Evolutionary conservation across 2,329 filamentous ascomycete genomes (phyloP).

Genomic region (Lachnellula occidentalis): DNA sequence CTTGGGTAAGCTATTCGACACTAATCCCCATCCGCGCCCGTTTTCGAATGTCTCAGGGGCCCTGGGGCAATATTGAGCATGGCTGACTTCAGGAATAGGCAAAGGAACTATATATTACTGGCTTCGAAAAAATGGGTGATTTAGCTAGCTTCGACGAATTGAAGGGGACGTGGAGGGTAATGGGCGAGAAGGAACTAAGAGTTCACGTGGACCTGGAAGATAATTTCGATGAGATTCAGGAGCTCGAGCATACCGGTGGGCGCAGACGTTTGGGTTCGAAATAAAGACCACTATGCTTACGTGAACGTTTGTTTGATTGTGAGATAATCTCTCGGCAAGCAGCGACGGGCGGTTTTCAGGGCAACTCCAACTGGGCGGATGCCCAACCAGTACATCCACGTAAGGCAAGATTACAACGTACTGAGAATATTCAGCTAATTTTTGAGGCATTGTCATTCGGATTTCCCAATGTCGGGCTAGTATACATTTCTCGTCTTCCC

Average conservation of each 20-base stretch:
- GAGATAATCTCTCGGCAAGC: neutral
- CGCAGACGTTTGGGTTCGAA: conserved; percentile 2
- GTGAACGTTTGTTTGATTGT: neutral
- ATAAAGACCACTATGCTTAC: neutral
- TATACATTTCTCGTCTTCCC: neutral
- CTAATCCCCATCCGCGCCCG: too few relatives aligned
- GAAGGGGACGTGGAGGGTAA: conserved; percentile 47
- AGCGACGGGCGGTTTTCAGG: too few relatives aligned
- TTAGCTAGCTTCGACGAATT: conserved; percentile 38
- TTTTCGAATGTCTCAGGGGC: too few relatives aligned
- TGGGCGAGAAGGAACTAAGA: conserved; percentile 57
- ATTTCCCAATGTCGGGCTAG: too few relatives aligned
- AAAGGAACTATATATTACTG: conserved; percentile 53
- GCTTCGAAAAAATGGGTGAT: conserved; percentile 40
- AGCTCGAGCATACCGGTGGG: conserved; percentile 4
- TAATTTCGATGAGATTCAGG: conserved; percentile 23
- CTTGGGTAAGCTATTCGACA: conserved; percentile 39
- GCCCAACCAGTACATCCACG: too few relatives aligned
- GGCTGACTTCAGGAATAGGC: conserved; percentile 22
- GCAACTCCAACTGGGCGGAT: too few relatives aligned
- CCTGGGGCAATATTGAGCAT: too few relatives aligned
- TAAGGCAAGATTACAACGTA: too few relatives aligned
- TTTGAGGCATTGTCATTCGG: too few relatives aligned
- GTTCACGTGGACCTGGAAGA: conserved; percentile 50
- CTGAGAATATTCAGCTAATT: too few relatives aligned